Evolutionary conservation across 805 yeast species (phyloP).

Genomic region (Kluyveromyces starmeri): DNA sequence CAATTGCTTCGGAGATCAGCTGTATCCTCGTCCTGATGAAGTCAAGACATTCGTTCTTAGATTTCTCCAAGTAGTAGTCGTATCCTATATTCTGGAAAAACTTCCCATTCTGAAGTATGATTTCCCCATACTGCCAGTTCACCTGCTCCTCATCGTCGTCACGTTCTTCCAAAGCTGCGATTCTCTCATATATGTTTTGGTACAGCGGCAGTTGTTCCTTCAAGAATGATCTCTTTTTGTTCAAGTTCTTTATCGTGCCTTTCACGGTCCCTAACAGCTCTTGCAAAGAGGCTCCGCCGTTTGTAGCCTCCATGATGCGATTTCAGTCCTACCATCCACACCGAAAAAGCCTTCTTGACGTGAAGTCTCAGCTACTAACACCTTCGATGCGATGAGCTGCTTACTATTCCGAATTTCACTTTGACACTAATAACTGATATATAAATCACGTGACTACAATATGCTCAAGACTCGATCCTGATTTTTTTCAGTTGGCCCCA

Average conservation of each 20-base stretch:
- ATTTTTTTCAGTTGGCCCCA: too few species aligned
- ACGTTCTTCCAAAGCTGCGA: slow-evolving; percentile 2
- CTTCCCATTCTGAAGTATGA: slow-evolving; percentile 19
- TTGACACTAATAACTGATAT: too few species aligned
- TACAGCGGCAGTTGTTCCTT: slow-evolving; percentile 16
- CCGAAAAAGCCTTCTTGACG: too few species aligned
- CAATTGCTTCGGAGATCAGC: slow-evolving; percentile 32
- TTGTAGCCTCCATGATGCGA: background rate
- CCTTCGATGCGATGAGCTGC: too few species aligned
- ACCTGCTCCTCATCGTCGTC: slow-evolving; percentile 6
- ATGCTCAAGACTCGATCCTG: too few species aligned
- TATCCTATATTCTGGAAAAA: slow-evolving; percentile 25
- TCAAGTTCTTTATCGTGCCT: slow-evolving; percentile 16
- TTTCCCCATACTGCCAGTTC: slow-evolving; percentile 20
- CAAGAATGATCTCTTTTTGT: slow-evolving; percentile 20
- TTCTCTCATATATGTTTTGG: slow-evolving; percentile 4
- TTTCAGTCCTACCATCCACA: too few species aligned
- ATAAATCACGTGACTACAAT: too few species aligned
- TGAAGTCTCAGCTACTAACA: too few species aligned
- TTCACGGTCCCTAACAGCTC: slow-evolving; percentile 15
- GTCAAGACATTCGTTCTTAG: slow-evolving; percentile 15
- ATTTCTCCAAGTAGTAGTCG: slow-evolving; percentile 27
- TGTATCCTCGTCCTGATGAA: slow-evolving; percentile 20
- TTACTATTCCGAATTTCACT: too few species aligned
- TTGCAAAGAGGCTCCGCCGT: slow-evolving; percentile 7